Evolutionary conservation across 2,329 filamentous ascomycete species (phyloP).

Genomic region (Hypocreales sp.): DNA sequence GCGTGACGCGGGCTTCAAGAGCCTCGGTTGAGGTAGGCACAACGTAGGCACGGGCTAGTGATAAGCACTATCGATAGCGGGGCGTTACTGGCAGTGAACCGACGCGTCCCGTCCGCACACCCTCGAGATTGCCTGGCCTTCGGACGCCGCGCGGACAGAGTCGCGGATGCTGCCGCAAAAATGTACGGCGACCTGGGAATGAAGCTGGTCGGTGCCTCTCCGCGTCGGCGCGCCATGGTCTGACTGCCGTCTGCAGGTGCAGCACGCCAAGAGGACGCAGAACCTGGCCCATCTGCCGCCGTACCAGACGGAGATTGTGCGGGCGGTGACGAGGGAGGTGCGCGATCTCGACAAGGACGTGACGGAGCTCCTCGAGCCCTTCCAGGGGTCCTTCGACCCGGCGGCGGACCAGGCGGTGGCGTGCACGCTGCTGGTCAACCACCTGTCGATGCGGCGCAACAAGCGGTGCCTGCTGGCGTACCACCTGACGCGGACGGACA

Average conservation of each 20-base stretch:
- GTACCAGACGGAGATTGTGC: slow-evolving; percentile 85
- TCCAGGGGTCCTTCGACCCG: slow-evolving; percentile 74
- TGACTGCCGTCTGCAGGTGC: slow-evolving; percentile 43
- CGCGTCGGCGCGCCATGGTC: neutral
- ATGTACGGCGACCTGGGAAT: slow-evolving; percentile 87
- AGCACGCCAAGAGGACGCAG: slow-evolving; percentile 90
- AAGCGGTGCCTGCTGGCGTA: slow-evolving; percentile 93
- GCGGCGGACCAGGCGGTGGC: slow-evolving; percentile 68
- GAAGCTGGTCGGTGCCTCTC: slow-evolving; percentile 50
- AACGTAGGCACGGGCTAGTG: no score
- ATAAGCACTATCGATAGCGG: no score
- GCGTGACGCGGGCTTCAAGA: no score
- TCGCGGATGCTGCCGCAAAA: no score
- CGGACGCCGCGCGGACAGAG: no score
- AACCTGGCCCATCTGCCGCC: slow-evolving; percentile 73
- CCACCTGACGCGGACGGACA: slow-evolving; percentile 77
- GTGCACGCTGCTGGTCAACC: slow-evolving; percentile 80
- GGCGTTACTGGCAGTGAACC: no score
- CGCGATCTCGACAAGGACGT: slow-evolving; percentile 86
- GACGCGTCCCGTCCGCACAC: no score
- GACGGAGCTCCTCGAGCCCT: slow-evolving; percentile 61
- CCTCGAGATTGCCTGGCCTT: no score
- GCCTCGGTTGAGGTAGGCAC: no score
- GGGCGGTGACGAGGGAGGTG: slow-evolving; percentile 76
- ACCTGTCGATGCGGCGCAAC: slow-evolving; percentile 88